Base-by-base conservation (phyloP, 306 rosid species). In the Quercus berberidifolia region DNA sequence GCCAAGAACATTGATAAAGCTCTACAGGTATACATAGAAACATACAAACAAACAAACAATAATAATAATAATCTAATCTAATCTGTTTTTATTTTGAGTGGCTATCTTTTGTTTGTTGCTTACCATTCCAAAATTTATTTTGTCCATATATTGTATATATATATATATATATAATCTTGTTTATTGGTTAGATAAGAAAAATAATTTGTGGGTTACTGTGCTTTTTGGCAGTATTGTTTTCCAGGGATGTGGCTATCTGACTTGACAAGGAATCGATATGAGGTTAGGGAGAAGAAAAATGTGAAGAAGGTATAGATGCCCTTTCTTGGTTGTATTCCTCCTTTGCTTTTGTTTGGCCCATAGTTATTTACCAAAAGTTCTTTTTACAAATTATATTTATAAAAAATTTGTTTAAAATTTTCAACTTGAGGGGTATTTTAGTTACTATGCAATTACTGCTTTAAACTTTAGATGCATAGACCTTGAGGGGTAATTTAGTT, bases 191-290 rank as follows among this genome's bases (percentile, higher is more conserved):
- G 38, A 28, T 4, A 6, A 20, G 41, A 31, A 80, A 23, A 69
- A 25, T 10, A 31, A 11, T 4, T 28, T 54, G 59, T 59, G 55
- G 41, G 56, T 71, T 55, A 51, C 56, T 20, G 58, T 6, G 51
- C 59, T 63, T 41, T 64, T 79, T 84, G 85, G 77, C 90, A 91
- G 94, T 91, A 83, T 67, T 88, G 92, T 85, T 91, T 91, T 71
- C 94, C 94, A 52, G 94, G 94, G 71, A 87, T 87, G 94, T 91
- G 94, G 94, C 82, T 91, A 21, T 82, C 92, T 72, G 94, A 91
- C 80, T 71, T 91, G 80, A 86, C 94, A 80, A 91, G 87, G 86
- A 88, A 89, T 79, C 85, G 94, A 56, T 91, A 91, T 52, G 94
- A 91, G 86, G 94, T 91, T 69, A 88, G 90, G 84, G 94, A 91